These are phyloP conservation scores for Tausonia pullulans DNA, from an alignment of 1,284 basidiomycete species.

Conservation along the genomic window DNA sequence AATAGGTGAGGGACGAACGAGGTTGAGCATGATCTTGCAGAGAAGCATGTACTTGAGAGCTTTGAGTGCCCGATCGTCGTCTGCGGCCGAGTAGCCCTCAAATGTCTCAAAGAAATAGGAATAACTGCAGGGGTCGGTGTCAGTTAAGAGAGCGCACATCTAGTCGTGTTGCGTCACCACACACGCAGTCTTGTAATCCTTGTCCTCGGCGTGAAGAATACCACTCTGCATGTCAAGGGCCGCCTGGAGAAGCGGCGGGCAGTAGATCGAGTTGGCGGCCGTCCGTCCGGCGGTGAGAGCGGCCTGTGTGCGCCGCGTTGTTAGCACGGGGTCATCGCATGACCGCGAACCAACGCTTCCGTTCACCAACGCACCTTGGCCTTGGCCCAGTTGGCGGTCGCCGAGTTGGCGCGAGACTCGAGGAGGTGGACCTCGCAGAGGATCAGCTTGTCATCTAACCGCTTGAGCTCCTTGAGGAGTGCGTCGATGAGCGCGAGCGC, in stretches of 20 bases:
- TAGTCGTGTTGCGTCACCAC: constrained; percentile 33
- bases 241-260: constrained; percentile 84
- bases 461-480: constrained; percentile 79
- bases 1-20: constrained; percentile 44
- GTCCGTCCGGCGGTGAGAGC: constrained; percentile 85
- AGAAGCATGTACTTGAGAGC: constrained; percentile 96
- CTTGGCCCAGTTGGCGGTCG: constrained; percentile 82
- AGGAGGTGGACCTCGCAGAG: constrained; percentile 92
- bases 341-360: not conserved
- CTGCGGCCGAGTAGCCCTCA: constrained; percentile 63
- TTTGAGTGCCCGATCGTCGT: constrained; percentile 48
- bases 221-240: constrained; percentile 86
- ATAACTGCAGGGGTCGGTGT: constrained; percentile 41
- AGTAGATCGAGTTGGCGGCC: constrained; percentile 94
- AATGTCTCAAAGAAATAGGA: constrained; percentile 98
- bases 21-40: constrained; percentile 95
- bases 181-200: constrained; percentile 83
- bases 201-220: constrained; percentile 89
- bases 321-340: not conserved
- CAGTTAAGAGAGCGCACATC: not conserved
- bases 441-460: constrained; percentile 95
- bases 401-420: constrained; percentile 82
- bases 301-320: constrained; percentile 42
- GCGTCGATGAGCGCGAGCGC: constrained; percentile 74
- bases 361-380: constrained; percentile 53